Base-by-base conservation (phyloP, 2,329 filamentous ascomycete species). In the Catunica adiposa region DNA sequence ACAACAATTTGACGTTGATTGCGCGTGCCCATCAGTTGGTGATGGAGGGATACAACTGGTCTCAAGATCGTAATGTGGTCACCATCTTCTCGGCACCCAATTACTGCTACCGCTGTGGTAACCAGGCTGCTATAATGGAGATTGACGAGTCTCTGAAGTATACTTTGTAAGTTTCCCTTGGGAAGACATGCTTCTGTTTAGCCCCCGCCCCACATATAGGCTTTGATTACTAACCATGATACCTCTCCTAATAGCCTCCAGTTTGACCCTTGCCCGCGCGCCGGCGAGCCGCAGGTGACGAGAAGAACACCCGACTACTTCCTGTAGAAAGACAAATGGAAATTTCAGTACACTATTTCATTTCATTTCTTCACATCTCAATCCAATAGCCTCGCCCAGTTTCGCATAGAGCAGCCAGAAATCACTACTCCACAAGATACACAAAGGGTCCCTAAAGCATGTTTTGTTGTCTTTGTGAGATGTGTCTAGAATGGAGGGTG, bases 41-140 rank as follows among this genome's bases (percentile, higher is more conserved):
- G 59, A 98, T 97, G 90, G 92, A 98, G 70, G 92, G 92, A 51
- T 98, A 97, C 72, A 98, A 97, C 69, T 98, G 92, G 92, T 96
- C 89, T 62, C 92, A 97, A 70, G 92, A 97, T 68, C 77, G 90
- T 62, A 97, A 98, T 63, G 92, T 98, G 53, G 92, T 98, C 59
- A 98, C 92, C 38, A 97, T 98, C 66, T 98, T 98, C 75, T 96
- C 65, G 82, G 86, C 86, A 55, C 86, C 86, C 61, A 90, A 90
- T 70, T 98, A 98, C 77, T 98, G 90, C 75, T 97, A 98, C 77
- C 82, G 92, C 69, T 98, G 92, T 67, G 92, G 92, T 67, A 98
- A 98, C 72, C 92, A 97, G 72, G 92, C 92, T 57, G 92, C 92
- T n/a, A 97, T 98, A 69, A 98, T 98, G 92, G 92, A 97, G 72